Percentiles rank a stretch among this genome's conserved stretches.
phyloP scores from a whole-genome alignment of 768 basidiomycete species.

The Leccinum longicurvipes region DNA sequence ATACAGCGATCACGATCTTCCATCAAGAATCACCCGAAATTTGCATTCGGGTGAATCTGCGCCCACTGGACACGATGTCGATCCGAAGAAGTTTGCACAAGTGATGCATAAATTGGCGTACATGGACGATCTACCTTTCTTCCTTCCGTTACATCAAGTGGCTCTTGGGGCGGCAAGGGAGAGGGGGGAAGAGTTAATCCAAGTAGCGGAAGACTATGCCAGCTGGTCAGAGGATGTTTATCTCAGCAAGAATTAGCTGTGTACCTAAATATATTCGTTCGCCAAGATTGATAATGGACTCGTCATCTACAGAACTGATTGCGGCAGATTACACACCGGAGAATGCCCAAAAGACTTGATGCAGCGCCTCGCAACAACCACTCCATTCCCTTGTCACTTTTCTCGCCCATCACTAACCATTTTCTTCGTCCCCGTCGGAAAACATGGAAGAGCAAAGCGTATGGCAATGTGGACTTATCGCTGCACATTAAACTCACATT shows the following conservation, averaged over 20 bases:
- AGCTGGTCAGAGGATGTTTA: constrained; percentile 29
- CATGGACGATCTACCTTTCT: constrained; percentile 26
- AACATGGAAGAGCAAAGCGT: constrained; percentile 56
- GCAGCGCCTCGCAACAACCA: constrained; percentile 50
- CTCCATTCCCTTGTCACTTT: constrained; percentile 66
- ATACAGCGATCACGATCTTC: constrained; percentile 13
- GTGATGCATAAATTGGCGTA: constrained; percentile 14
- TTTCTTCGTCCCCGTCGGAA: constrained; percentile 50
- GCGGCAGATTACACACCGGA: no score
- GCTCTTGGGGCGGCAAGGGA: constrained; percentile 20
- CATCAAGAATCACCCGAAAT: constrained; percentile 12
- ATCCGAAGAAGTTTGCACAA: constrained; percentile 23
- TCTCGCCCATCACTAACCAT: constrained; percentile 60
- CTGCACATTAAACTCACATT: no score
- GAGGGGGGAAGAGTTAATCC: constrained; percentile 22
- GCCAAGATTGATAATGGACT: no score
- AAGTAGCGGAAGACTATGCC: constrained; percentile 24
- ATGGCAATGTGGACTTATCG: no score
- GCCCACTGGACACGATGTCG: constrained; percentile 10
- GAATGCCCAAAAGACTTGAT: no score
- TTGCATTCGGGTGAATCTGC: constrained; percentile 10
- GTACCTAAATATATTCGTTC: no score
- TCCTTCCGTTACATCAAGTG: constrained; percentile 23
- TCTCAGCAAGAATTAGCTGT: neutral
- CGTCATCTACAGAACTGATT: no score